Conservation (phyloP, 768 basidiomycete species). For the Termitomyces sp. region DNA sequence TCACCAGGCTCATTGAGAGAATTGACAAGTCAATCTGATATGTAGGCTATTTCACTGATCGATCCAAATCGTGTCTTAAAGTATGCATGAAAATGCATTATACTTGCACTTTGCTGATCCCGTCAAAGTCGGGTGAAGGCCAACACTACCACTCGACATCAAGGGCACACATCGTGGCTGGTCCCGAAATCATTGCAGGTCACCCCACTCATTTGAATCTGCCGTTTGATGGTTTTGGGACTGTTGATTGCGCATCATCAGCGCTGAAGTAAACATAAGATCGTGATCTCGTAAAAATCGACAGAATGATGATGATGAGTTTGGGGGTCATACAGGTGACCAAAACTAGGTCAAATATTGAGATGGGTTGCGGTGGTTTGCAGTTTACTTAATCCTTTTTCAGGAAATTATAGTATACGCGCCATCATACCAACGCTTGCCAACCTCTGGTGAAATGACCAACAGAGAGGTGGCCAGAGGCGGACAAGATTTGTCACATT, state of each 20-base stretch:
- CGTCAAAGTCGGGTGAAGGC: background rate
- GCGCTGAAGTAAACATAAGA: background rate
- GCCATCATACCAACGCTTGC: too few species aligned
- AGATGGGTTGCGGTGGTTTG: background rate
- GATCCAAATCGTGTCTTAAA: background rate
- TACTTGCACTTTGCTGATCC: background rate
- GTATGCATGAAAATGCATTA: too few species aligned
- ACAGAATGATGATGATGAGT: background rate
- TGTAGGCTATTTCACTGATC: background rate
- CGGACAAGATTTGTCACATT: too few species aligned
- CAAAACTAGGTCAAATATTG: too few species aligned
- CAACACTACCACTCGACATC: background rate
- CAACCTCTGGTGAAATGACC: background rate
- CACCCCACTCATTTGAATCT: background rate
- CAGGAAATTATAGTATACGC: background rate
- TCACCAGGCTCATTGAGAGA: background rate
- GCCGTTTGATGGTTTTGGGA: background rate
- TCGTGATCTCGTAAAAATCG: too few species aligned
- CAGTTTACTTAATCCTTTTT: conserved; percentile 4
- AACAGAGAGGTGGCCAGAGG: background rate
- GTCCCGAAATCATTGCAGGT: background rate
- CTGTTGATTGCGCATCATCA: background rate
- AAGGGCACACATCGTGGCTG: background rate
- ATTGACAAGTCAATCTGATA: background rate
- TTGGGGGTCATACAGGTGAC: background rate